Evolutionary conservation across 2,329 filamentous ascomycete species (phyloP).

Genomic region (Alternaria arbusti): DNA sequence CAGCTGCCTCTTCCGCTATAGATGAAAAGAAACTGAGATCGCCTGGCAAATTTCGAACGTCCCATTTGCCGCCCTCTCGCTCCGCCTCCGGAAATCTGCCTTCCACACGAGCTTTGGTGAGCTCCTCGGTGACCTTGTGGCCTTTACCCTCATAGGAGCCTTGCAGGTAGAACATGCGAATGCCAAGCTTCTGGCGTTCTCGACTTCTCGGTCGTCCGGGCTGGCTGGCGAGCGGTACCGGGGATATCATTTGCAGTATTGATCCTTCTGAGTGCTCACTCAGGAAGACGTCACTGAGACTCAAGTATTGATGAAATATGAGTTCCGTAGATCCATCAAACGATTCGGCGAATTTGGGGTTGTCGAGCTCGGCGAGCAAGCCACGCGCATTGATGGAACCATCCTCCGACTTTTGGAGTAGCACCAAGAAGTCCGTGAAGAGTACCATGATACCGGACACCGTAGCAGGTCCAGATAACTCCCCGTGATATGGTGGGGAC

Average conservation of each 20-base stretch:
- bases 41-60: constrained; percentile 69
- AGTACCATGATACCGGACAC: constrained; percentile 75
- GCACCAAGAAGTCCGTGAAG: constrained; percentile 80
- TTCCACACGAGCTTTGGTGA: constrained; percentile 85
- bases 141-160: constrained; percentile 81
- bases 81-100: constrained; percentile 83
- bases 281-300: constrained; percentile 73
- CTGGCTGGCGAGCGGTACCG: constrained; percentile 37
- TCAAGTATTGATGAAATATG: constrained; percentile 75
- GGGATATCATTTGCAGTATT: constrained; percentile 72
- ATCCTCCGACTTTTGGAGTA: constrained; percentile 73
- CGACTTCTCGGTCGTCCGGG: constrained; percentile 41
- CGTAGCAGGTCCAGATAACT: constrained; percentile 54
- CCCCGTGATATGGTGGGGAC: constrained; percentile 70
- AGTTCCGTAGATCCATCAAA: constrained; percentile 62
- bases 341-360: constrained; percentile 61
- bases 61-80: constrained; percentile 81
- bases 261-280: constrained; percentile 68
- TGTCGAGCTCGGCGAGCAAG: constrained; percentile 83
- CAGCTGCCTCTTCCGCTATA: constrained; percentile 73
- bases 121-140: constrained; percentile 78
- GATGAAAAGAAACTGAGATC: constrained; percentile 67
- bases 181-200: constrained; percentile 37
- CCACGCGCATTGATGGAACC: constrained; percentile 74
- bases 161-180: constrained; percentile 67